Conservation (phyloP, 257 asterid genomes). For the Gentiana macrophylla region DNA sequence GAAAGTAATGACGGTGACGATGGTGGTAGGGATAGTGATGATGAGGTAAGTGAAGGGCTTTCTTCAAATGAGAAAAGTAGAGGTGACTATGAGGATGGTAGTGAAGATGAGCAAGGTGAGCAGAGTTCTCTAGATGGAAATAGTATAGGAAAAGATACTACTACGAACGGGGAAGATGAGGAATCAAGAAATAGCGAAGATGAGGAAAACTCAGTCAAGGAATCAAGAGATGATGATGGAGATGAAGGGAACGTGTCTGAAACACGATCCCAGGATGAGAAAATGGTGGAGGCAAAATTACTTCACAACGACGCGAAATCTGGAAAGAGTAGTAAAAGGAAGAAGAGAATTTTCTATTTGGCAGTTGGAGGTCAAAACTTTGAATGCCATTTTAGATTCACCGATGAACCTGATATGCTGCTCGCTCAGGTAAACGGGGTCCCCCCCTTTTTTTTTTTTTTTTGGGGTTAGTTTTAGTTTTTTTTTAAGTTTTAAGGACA, state of each 20-base stretch:
- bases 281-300: conserved; percentile 23
- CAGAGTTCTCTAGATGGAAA: conserved; percentile 21
- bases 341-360: conserved; percentile 24
- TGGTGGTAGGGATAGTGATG: conserved; percentile 40
- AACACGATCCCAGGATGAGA: conserved; percentile 20
- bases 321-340: conserved; percentile 14
- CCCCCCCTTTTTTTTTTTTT: not conserved
- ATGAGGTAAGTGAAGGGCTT: conserved; percentile 55
- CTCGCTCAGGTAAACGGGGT: conserved; percentile 63
- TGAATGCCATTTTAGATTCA: conserved; percentile 50
- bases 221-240: conserved; percentile 6
- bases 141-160: conserved; percentile 18
- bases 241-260: conserved; percentile 22
- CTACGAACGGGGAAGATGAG: conserved; percentile 27
- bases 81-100: conserved; percentile 61
- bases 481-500: too few species aligned
- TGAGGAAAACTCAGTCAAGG: conserved; percentile 2
- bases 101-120: conserved; percentile 34
- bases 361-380: conserved; percentile 33
- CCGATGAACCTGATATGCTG: conserved; percentile 64
- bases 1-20: conserved; percentile 29
- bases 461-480: too few species aligned
- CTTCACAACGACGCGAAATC: conserved; percentile 11
- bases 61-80: conserved; percentile 54
- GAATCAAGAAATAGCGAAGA: conserved; percentile 19